phyloP scores from a whole-genome alignment of 2,329 filamentous ascomycete species.

The Neocatenulostroma microsporum region DNA sequence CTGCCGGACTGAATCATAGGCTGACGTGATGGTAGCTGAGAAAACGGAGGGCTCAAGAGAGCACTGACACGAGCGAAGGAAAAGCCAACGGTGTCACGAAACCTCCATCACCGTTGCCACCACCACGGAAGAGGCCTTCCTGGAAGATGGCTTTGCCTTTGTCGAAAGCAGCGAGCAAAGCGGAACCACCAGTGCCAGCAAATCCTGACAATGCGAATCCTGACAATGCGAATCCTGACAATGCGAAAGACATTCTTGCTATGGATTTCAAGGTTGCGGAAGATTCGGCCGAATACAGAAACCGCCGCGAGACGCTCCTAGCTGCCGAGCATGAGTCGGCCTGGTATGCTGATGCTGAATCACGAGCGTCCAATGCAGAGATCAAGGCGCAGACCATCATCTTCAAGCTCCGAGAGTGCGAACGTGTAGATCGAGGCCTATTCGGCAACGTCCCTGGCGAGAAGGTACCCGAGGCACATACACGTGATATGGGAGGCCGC shows the following conservation, averaged over 20 bases:
- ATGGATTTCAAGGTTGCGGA: slow-evolving; percentile 6
- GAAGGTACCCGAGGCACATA: slow-evolving; percentile 30
- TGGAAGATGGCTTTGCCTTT: too few relatives aligned
- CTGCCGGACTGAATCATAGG: too few relatives aligned
- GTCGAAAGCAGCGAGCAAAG: too few relatives aligned
- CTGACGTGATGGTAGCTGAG: too few relatives aligned
- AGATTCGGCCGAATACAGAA: slow-evolving; percentile 16
- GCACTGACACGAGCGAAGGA: too few relatives aligned
- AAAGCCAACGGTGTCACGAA: too few relatives aligned
- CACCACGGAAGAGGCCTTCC: slow-evolving; percentile 8
- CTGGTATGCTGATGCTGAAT: slow-evolving; percentile 32
- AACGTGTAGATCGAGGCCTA: slow-evolving; percentile 29
- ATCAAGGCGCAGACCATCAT: slow-evolving; percentile 30
- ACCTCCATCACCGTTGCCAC: background rate
- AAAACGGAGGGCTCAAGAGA: too few relatives aligned
- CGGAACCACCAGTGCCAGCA: background rate
- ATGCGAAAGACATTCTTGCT: slow-evolving; percentile 2
- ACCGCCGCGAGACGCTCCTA: slow-evolving; percentile 24
- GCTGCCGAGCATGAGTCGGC: slow-evolving; percentile 23
- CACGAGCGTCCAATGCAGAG: slow-evolving; percentile 22
- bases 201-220: background rate
- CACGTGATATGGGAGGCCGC: slow-evolving; percentile 42
- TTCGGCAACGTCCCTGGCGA: slow-evolving; percentile 40
- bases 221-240: slow-evolving; percentile 8
- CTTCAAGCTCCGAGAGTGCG: slow-evolving; percentile 34